Evolutionary conservation across 2,329 filamentous ascomycete genomes (phyloP), one percentile per base, ranked within the genome.

Genomic region (Cyanodermella asteris): DNA sequence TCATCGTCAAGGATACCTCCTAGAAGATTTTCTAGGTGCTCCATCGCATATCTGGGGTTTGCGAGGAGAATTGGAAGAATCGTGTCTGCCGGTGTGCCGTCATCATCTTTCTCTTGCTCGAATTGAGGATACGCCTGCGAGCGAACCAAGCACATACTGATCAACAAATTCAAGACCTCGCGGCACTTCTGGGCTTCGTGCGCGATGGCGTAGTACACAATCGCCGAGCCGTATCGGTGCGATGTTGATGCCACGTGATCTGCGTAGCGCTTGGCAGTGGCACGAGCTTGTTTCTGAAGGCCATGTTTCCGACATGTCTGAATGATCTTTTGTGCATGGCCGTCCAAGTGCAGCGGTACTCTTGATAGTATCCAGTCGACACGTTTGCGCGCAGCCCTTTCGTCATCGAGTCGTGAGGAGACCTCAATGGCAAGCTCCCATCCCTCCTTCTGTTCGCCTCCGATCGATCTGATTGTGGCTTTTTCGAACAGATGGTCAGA

Each of bases 351-450:
- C 12, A 84, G 59, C 19, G 72, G 59, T n/a, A 94, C 55, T 13
- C 71, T 57, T 28, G 72, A 64, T 21, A 93, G 57, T 32, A 93
- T 53, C 30, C 73, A 64, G 20, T 69, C 62, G 7, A 93, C 75
- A 30, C 71, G 71, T 34, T 72, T 64, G 40, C 76, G 72, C 6
- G 76, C 76, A 24, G 65, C 62, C 24, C 66, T 57, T 1, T 62
- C 56, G 30, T 81, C 69, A 40, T 91, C 74, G 42, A 94, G 62
- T 27, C 84, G 68, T 7, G 75, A 76, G 22, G 93, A 57, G 7
- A 91, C 64, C 31, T 80, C 68, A 21, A 93, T 69, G 1, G 81
- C 75, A 41, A 93, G 52, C 50, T 93, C 80, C 84, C 84, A 94
- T 6, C 84, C 82, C 37, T 82, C 72, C 18, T 61, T 55, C 9